Percentiles rank a stretch among this genome's conserved stretches.
Conservation (phyloP, 2,329 filamentous ascomycete species). For the Rhinocladiella mackenziei region DNA sequence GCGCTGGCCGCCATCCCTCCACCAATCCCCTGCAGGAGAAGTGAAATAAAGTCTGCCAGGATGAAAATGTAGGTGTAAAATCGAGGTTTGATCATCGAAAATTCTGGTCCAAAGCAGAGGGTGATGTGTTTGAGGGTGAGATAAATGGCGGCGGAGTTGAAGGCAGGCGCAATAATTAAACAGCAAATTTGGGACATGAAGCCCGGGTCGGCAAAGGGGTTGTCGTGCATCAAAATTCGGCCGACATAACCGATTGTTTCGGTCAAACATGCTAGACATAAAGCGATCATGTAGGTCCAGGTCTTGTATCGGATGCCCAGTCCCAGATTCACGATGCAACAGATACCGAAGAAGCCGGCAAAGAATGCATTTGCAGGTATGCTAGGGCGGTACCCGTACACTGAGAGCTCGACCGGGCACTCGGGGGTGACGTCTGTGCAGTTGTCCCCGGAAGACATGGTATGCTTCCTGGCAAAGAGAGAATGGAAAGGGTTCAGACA, state of each 20-base stretch:
- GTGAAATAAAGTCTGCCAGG: constrained; percentile 54
- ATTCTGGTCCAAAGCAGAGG: constrained; percentile 50
- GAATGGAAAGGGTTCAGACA: background rate
- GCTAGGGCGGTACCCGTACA: constrained; percentile 53
- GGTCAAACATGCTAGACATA: constrained; percentile 44
- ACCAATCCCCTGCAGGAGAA: constrained; percentile 57
- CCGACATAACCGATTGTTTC: constrained; percentile 56
- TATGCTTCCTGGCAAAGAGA: background rate
- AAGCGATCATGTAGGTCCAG: constrained; percentile 53
- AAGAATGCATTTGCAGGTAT: constrained; percentile 53
- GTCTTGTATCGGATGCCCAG: constrained; percentile 51
- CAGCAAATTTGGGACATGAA: constrained; percentile 53
- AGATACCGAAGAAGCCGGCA: constrained; percentile 48
- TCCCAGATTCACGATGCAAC: constrained; percentile 47
- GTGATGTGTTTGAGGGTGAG: constrained; percentile 56
- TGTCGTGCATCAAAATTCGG: constrained; percentile 50
- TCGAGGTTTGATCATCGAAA: constrained; percentile 46
- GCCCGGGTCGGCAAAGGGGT: constrained; percentile 47
- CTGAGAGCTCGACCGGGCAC: constrained; percentile 47
- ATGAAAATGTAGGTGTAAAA: constrained; percentile 60
- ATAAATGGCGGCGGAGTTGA: constrained; percentile 54
- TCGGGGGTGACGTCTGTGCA: constrained; percentile 33
- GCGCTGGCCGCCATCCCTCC: constrained; percentile 53
- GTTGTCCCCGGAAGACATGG: constrained; percentile 11
- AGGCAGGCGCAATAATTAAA: constrained; percentile 55